Percentiles rank a stretch among this genome's conserved stretches.
phyloP scores from a whole-genome alignment of 148 eudicot species.

The Pharnaceum exiguum region DNA sequence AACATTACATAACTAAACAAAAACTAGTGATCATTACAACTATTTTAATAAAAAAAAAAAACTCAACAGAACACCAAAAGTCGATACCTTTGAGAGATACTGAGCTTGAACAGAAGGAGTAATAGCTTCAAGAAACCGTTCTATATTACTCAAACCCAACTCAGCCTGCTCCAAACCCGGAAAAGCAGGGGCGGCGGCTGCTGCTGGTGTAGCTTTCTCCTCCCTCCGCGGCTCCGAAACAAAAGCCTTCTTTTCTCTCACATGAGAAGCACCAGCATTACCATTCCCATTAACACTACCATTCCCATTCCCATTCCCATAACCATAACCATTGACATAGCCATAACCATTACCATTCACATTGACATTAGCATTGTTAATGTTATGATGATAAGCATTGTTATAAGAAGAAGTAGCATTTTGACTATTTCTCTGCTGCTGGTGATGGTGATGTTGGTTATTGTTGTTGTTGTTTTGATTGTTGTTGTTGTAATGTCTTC shows the following conservation, averaged over 20 bases:
- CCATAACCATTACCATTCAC: too few relatives aligned
- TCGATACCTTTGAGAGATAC: constrained; percentile 59
- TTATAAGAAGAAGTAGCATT: too few relatives aligned
- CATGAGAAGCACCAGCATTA: too few relatives aligned
- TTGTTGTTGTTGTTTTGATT: constrained; percentile 22
- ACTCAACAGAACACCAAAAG: not conserved
- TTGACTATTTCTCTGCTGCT: constrained; percentile 45
- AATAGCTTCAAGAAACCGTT: constrained; percentile 59
- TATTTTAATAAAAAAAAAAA: too few relatives aligned
- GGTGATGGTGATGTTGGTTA: too few relatives aligned
- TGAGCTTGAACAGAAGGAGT: constrained; percentile 72
- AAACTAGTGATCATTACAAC: not conserved
- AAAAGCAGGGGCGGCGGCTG: too few relatives aligned
- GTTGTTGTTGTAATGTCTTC: constrained; percentile 21
- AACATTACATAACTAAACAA: too few relatives aligned
- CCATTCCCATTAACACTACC: constrained; percentile 16
- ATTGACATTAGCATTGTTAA: too few relatives aligned
- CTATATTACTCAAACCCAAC: constrained; percentile 53
- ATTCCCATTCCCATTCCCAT: too few relatives aligned
- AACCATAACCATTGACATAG: too few relatives aligned
- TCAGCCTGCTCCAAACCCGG: constrained; percentile 23
- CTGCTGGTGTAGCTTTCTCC: constrained; percentile 20
- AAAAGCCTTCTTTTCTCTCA: constrained; percentile 11
- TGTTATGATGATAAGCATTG: too few relatives aligned
- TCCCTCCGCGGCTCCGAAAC: constrained; percentile 13